phyloP scores from a whole-genome alignment of 805 yeast species.

The Martiniozyma abietophila region DNA sequence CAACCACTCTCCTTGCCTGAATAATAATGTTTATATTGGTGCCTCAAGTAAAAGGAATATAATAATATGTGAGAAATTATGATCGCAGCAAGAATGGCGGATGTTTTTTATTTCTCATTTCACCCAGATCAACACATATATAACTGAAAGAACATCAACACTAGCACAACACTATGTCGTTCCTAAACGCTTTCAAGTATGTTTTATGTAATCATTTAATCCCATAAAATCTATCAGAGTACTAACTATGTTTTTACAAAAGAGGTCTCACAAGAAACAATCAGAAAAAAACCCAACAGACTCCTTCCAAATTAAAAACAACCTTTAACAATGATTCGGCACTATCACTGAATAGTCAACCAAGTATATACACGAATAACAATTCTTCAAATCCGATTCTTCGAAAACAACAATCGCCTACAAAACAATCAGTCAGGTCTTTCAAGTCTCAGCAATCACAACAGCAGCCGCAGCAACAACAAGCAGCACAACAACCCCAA shows the following conservation, averaged over 20 bases:
- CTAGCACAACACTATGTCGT: no score
- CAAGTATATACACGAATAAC: slow-evolving; percentile 26
- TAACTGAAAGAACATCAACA: no score
- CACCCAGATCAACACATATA: no score
- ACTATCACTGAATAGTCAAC: slow-evolving; percentile 11
- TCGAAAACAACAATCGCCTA: slow-evolving; percentile 38
- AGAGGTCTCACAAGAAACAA: slow-evolving; percentile 52
- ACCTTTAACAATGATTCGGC: slow-evolving; percentile 13
- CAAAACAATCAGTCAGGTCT: slow-evolving; percentile 34
- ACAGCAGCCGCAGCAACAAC: slow-evolving; percentile 10
- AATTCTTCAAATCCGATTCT: slow-evolving; percentile 40
- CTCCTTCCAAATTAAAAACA: slow-evolving; percentile 15
- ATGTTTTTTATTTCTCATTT: no score
- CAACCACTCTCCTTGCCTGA: no score
- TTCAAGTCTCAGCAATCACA: slow-evolving; percentile 10
- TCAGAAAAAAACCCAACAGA: slow-evolving; percentile 25
- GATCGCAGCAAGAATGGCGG: no score
- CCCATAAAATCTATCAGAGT: slow-evolving; percentile 2
- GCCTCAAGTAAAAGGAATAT: no score
- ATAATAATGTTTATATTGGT: no score
- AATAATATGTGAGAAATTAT: no score
- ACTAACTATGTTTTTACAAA: slow-evolving; percentile 4
- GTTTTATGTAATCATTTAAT: slow-evolving; percentile 10
- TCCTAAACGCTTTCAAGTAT: slow-evolving; percentile 30
- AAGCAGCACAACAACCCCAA: slow-evolving; percentile 11